Evolutionary conservation across 306 rosid species (phyloP), one percentile per base, ranked within the genome.

Genomic region (Begonia loranthoides): DNA sequence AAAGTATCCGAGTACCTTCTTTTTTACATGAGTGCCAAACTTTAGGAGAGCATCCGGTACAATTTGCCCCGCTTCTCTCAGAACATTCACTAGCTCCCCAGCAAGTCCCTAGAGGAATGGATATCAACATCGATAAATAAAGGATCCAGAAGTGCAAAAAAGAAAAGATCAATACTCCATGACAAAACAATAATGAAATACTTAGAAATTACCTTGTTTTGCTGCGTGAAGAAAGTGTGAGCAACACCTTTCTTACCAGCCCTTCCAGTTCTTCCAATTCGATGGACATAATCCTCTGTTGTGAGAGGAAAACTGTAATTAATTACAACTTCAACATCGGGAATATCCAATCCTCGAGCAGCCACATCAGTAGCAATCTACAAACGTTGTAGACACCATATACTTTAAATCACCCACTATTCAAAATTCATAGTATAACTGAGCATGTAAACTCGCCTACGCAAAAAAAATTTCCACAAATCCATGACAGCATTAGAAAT

Each of bases 341-440:
- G 96, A 71, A 86, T 92, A 67, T 92, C 99, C 77, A 92, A 83
- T 64, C 94, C 95, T 12, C 96, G 86, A 34, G 99, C 99, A 11
- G 93, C 99, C 58, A 92, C 99, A 65, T 92, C 99, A 45, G 96
- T 92, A 38, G 96, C 99, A 74, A 92, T 67, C 99, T 92, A 76
- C 43, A 43, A 48, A 54, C 44, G 9, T 60, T 28, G 44, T 3
- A 61, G 40, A 13, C 21, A 13, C 5, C 1, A n/a, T n/a, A n/a
- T n/a, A n/a, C n/a, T n/a, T n/a, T n/a, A n/a, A n/a, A n/a, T n/a
- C n/a, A n/a, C n/a, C n/a, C n/a, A n/a, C n/a, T n/a, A n/a, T n/a
- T n/a, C n/a, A n/a, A n/a, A n/a, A n/a, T n/a, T 4, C 41, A 28
- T 33, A 3, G 10, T 50, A 17, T 9, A 50, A 36, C 51, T 19